Base-by-base conservation (phyloP, 495 filamentous ascomycete species). In the Cercophora samala region DNA sequence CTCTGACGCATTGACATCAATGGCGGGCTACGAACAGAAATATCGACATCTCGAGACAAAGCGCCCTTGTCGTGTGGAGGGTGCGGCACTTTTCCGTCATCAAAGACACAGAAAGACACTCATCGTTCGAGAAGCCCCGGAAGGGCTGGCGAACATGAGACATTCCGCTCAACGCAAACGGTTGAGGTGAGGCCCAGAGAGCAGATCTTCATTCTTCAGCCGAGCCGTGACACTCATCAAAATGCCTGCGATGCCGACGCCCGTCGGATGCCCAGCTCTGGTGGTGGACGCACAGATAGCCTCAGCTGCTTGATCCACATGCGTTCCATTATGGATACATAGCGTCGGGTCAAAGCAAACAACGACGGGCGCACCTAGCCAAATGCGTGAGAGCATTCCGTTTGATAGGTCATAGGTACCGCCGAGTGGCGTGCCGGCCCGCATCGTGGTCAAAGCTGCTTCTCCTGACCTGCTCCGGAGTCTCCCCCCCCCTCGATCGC, bases 301-400 rank as follows among this genome's bases (percentile, higher is more conserved):
- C n/a, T 56, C 53, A 19, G 53, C n/a, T 21, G 53, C 13, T 23
- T 56, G 22, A 18, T 13, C n/a, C 53, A 56, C n/a, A 19, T 56
- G 22, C 53, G 5, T 56, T 3, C n/a, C 19, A 56, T 23, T 21
- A 56, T 56, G 22, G 53, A 19, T 19, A 21, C 53, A 56, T 46
- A 56, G n/a, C 53, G n/a, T 18, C n/a, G n/a, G n/a, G 53, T 56
- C 53, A 56, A 56, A 56, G 53, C 53, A 56, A 56, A 56, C 53
- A 56, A 23, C 53, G 22, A 19, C n/a, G 1, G 22, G 22, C 22
- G 53, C 53, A 21, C 22, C 53, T 56, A 56, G 53, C 53, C 53
- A 56, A 19, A 56, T 56, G 3, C 8, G 53, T 56, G 22, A 19
- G 1, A 23, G 21, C n/a, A 21, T 4, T 19, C 53, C 53, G 53